These are phyloP conservation scores for Ophiostoma novo-ulmi DNA, from an alignment of 2,329 filamentous ascomycete species.

Conservation along the genomic window DNA sequence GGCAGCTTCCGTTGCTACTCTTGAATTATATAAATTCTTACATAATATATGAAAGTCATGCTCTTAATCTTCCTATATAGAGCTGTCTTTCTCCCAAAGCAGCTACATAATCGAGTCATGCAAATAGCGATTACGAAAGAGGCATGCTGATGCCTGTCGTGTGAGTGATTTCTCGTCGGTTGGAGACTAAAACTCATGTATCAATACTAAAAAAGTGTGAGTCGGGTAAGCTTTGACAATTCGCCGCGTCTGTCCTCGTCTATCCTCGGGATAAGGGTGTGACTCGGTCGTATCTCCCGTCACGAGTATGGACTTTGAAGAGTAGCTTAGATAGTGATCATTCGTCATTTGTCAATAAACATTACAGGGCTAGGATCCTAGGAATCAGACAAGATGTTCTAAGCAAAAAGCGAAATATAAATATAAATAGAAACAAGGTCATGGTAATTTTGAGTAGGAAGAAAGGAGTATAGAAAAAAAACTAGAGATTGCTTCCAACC, in stretches of 20 bases:
- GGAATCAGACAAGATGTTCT: too few relatives aligned
- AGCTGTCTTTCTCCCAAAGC: background rate
- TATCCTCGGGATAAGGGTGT: background rate
- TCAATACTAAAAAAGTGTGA: background rate
- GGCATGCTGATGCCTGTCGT: background rate
- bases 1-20: background rate
- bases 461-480: background rate
- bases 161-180: background rate
- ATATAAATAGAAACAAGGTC: background rate
- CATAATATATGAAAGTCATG: background rate
- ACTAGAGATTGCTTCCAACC: slow-evolving; percentile 4
- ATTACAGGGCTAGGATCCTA: too few relatives aligned
- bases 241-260: background rate
- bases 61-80: background rate
- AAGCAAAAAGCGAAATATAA: background rate
- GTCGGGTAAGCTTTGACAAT: background rate
- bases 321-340: too few relatives aligned
- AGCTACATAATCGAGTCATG: background rate
- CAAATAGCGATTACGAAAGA: background rate
- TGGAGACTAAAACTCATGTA: too few relatives aligned
- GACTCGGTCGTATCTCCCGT: background rate
- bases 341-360: too few relatives aligned
- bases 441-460: background rate
- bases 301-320: background rate
- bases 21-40: background rate